Conservation (phyloP, 148 eudicot genomes). For the Suaeda aralocaspica region DNA sequence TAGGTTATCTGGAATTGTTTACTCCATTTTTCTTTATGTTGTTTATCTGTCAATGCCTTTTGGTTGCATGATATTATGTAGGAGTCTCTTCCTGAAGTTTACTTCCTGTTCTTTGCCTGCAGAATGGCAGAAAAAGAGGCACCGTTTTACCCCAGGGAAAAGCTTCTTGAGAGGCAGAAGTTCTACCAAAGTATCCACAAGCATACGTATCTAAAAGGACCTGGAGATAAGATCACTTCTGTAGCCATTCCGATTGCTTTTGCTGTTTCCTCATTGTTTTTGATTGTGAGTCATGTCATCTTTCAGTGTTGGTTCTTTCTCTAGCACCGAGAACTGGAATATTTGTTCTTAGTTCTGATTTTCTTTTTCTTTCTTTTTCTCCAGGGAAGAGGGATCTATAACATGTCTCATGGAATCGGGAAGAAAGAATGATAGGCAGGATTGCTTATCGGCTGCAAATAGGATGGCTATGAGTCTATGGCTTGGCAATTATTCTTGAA, state of each 20-base stretch:
- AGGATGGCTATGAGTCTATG: background rate
- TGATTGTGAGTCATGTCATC: conserved; percentile 57
- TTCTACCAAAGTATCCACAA: conserved; percentile 62
- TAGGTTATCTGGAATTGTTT: too few species aligned
- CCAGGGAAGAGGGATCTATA: conserved; percentile 76
- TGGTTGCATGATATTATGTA: too few species aligned
- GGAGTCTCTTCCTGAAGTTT: background rate
- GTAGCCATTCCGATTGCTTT: conserved; percentile 85
- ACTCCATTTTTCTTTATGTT: too few species aligned
- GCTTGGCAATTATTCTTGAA: background rate
- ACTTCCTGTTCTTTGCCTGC: conserved; percentile 21
- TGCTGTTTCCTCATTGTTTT: conserved; percentile 46
- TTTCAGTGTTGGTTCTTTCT: background rate
- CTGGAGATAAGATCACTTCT: conserved; percentile 68
- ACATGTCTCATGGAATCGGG: conserved; percentile 91
- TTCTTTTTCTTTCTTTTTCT: background rate
- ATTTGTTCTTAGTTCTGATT: background rate
- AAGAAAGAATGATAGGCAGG: conserved; percentile 65
- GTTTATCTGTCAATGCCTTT: too few species aligned
- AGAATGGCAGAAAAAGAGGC: conserved; percentile 61
- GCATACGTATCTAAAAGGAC: conserved; percentile 81
- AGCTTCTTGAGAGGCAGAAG: conserved; percentile 68
- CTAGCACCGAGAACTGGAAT: background rate
- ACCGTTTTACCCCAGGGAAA: conserved; percentile 81
- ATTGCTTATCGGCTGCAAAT: background rate